A percentile compares a stretch with the other conserved stretches of the same genome.
phyloP scores from a whole-genome alignment of 2,329 filamentous ascomycete genomes.

The Talaromyces sp. region DNA sequence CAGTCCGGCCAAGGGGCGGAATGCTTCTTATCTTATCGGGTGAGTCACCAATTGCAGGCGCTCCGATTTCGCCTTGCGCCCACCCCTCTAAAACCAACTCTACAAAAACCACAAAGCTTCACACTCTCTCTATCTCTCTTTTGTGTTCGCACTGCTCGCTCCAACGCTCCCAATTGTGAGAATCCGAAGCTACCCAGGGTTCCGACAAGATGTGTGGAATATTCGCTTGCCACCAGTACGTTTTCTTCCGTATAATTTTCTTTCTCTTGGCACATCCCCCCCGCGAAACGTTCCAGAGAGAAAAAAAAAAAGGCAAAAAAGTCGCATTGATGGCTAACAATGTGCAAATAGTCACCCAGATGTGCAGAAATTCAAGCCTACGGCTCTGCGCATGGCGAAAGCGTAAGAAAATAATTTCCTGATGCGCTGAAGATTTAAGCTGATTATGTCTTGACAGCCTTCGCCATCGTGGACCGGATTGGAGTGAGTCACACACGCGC shows the following conservation, averaged over 20 bases:
- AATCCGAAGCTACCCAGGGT: background rate
- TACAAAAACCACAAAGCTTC: background rate
- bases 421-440: background rate
- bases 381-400: conserved; percentile 87
- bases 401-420: conserved; percentile 58
- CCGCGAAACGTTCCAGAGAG: background rate
- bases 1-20: background rate
- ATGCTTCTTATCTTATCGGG: conserved; percentile 11
- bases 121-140: background rate
- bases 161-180: background rate
- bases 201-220: conserved; percentile 84
- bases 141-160: background rate
- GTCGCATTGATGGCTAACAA: conserved; percentile 16
- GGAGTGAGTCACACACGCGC: conserved; percentile 65
- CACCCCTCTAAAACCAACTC: background rate
- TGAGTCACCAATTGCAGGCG: conserved; percentile 8
- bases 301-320: conserved; percentile 2
- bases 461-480: conserved; percentile 95
- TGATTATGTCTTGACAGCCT: conserved; percentile 52
- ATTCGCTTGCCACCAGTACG: conserved; percentile 88
- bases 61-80: conserved; percentile 10
- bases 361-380: conserved; percentile 94
- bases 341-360: conserved; percentile 64
- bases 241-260: conserved; percentile 18
- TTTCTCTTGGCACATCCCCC: background rate